Base-by-base conservation (phyloP, 305 asterid species). In the Fraxinus sp. region DNA sequence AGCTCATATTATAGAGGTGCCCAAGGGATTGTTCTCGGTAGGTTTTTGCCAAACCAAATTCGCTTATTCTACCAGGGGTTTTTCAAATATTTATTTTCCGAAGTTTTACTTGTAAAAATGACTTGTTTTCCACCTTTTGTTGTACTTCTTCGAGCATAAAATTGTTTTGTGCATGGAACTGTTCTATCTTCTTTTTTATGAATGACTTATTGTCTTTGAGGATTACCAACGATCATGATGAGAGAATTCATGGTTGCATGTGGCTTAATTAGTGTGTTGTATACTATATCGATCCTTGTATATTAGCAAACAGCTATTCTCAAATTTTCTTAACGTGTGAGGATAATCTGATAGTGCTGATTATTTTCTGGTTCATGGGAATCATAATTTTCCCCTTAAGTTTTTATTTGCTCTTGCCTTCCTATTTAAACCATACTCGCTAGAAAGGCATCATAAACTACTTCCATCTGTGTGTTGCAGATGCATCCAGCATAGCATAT, bases 11-110 rank as follows among this genome's bases (percentile, higher is more conserved):
- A 79, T n/a, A 79, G 82, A 39, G 82, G 82, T 16, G 82, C 82
- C 35, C 82, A 77, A 33, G 81, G 81, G 33, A 59, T 95, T 77
- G 85, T 95, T 86, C 95, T 95, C 49, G 97, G 98, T 95, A 88
- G 77, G 94, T 78, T 35, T 33, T 71, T 79, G 43, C 20, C 28
- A 14, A 75, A 85, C 30, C 85, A 43, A 81, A 78, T 76, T 43
- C 32, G 18, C 83, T 35, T 79, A 57, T 87, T 41, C 55, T 43
- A 30, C 22, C 43, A 39, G 14, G 77, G 55, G 74, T 7, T 26
- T 71, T 78, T 64, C 10, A 7, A 20, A 2, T 62, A 3, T 22
- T 7, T 79, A 13, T 66, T 77, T 36, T 1, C 32, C 46, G 8
- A 16, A 5, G 46, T 81, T 81, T 84, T 20, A 62, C 57, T 77